Evolutionary conservation across 2,329 filamentous ascomycete species (phyloP).

Genomic region (Rhynchosporium secalis): DNA sequence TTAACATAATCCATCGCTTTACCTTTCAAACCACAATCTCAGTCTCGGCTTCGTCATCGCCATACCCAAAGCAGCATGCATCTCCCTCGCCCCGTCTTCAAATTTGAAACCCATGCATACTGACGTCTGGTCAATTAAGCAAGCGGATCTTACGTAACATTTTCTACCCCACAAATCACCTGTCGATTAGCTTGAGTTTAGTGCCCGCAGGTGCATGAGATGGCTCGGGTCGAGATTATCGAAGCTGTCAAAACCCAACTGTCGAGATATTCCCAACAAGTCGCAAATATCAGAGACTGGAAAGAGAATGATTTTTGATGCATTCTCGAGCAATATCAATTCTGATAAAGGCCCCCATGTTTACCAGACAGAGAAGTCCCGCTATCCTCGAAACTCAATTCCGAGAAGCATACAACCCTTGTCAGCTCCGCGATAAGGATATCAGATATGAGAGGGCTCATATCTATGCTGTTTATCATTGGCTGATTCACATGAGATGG

Average conservation of each 20-base stretch:
- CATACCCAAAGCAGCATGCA: slow-evolving; percentile 17
- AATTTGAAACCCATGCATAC: not conserved
- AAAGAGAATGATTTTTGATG: too few species aligned
- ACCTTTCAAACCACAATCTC: too few species aligned
- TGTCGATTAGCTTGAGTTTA: slow-evolving; percentile 11
- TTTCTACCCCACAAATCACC: slow-evolving; percentile 21
- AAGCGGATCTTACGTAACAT: slow-evolving; percentile 20
- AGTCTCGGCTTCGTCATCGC: slow-evolving; percentile 9
- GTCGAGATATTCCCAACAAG: not conserved
- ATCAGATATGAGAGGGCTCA: slow-evolving; percentile 1
- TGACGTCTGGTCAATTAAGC: slow-evolving; percentile 3
- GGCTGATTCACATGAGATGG: not conserved
- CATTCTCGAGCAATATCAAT: too few species aligned
- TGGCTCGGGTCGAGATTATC: not conserved
- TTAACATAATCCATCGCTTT: too few species aligned
- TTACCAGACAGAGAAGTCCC: not conserved
- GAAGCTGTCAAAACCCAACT: not conserved
- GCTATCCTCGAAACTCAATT: not conserved
- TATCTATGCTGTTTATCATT: not conserved
- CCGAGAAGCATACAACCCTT: not conserved
- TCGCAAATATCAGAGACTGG: too few species aligned
- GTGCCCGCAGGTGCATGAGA: slow-evolving; percentile 8
- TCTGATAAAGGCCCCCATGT: too few species aligned
- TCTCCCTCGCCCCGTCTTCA: not conserved
- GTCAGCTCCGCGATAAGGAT: slow-evolving; percentile 9